A percentile compares a stretch with the other conserved stretches of the same genome.
These are phyloP conservation scores for Curvularia sp. DNA, from an alignment of 2,329 filamentous ascomycete species.

Conservation along the genomic window DNA sequence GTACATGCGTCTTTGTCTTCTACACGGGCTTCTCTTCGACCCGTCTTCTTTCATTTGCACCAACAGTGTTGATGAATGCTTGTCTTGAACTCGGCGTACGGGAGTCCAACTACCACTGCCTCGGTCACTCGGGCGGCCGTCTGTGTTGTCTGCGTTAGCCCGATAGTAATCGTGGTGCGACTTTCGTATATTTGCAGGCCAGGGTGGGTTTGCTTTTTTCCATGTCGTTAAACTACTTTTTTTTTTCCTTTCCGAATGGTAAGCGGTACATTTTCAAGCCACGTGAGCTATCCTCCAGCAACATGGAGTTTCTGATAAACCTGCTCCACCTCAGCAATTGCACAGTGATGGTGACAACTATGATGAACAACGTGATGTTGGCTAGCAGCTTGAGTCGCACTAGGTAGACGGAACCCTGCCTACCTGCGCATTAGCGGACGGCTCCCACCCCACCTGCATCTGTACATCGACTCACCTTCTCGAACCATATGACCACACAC, in stretches of 20 bases:
- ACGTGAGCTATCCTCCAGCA: conserved; percentile 11
- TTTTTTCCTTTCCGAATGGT: neutral
- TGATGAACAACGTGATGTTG: neutral
- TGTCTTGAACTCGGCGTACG: conserved; percentile 27
- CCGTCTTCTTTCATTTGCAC: conserved; percentile 11
- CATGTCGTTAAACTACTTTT: conserved; percentile 11
- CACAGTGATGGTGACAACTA: neutral
- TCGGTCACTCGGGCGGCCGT: conserved; percentile 22
- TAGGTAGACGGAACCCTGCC: conserved; percentile 9
- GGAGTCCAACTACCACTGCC: conserved; percentile 32
- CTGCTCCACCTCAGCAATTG: neutral
- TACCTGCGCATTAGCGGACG: conserved; percentile 25
- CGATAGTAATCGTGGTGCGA: conserved; percentile 21
- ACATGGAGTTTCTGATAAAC: conserved; percentile 17
- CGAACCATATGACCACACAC: conserved; percentile 10
- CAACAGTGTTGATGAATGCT: conserved; percentile 11
- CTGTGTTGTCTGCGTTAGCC: conserved; percentile 22
- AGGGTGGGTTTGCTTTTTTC: conserved; percentile 17
- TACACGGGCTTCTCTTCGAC: neutral
- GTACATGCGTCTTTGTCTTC: conserved; percentile 15
- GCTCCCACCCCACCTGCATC: conserved; percentile 22
- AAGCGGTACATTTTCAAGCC: conserved; percentile 19
- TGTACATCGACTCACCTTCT: conserved; percentile 16
- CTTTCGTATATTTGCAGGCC: conserved; percentile 13
- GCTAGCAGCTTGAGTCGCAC: conserved; percentile 7